These are phyloP conservation scores for Trametes punicea DNA, from an alignment of 768 basidiomycete genomes.

Conservation along the genomic window DNA sequence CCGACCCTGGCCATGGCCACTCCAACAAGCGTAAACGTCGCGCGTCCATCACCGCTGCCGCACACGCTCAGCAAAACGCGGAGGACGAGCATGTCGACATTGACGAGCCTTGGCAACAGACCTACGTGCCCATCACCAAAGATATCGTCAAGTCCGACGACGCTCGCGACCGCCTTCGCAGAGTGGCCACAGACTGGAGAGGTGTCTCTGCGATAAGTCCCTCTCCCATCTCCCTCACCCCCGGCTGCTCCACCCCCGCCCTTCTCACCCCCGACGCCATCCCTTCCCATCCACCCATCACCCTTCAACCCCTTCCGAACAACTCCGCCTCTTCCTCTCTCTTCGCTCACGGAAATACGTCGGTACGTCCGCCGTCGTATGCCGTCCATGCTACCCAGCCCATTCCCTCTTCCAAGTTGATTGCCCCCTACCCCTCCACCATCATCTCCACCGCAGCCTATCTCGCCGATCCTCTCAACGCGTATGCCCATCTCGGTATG, in stretches of 20 bases:
- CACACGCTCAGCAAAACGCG: slow-evolving; percentile 15
- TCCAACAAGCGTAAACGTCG: slow-evolving; percentile 37
- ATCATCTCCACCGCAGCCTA: slow-evolving; percentile 69
- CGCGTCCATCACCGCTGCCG: slow-evolving; percentile 33
- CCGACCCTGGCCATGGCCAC: slow-evolving; percentile 34
- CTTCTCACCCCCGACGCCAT: slow-evolving; percentile 30
- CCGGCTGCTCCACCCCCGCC: slow-evolving; percentile 34
- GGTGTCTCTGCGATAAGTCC: slow-evolving; percentile 55
- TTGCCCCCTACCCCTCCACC: slow-evolving; percentile 62
- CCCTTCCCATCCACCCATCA: slow-evolving; percentile 27
- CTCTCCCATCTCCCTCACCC: slow-evolving; percentile 28
- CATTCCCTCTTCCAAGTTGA: slow-evolving; percentile 50
- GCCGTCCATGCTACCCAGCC: slow-evolving; percentile 61
- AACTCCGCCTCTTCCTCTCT: slow-evolving; percentile 34
- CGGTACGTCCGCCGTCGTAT: slow-evolving; percentile 55
- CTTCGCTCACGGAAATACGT: slow-evolving; percentile 32
- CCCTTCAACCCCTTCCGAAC: slow-evolving; percentile 32
- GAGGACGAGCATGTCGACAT: slow-evolving; percentile 50
- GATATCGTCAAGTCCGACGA: slow-evolving; percentile 44
- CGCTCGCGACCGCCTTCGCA: slow-evolving; percentile 48
- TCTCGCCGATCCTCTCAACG: slow-evolving; percentile 76
- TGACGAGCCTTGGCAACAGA: slow-evolving; percentile 44
- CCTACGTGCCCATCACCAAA: slow-evolving; percentile 43
- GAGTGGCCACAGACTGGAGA: slow-evolving; percentile 62
- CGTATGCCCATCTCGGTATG: slow-evolving; percentile 79